Conservation (phyloP, 2,329 filamentous ascomycete genomes). For the Shiraia sp. region DNA sequence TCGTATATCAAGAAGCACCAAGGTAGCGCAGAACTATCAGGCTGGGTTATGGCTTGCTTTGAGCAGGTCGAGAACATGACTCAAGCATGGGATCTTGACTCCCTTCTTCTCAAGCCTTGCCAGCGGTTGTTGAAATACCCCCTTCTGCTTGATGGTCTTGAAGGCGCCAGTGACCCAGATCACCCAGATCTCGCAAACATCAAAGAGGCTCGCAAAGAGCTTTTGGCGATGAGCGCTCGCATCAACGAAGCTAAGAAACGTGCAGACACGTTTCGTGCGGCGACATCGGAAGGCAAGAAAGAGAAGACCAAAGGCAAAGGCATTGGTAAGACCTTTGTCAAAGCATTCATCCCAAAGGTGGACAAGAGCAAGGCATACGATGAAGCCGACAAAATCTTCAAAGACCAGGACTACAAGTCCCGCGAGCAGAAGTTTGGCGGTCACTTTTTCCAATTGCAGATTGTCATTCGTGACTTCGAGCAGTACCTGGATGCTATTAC, state of each 20-base stretch:
- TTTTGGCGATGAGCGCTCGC: constrained; percentile 62
- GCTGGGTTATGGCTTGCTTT: constrained; percentile 94
- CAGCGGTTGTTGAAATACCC: constrained; percentile 95
- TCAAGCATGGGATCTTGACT: constrained; percentile 91
- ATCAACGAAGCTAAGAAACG: constrained; percentile 98
- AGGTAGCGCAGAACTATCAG: constrained; percentile 60
- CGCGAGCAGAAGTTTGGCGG: constrained; percentile 86
- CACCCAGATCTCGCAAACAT: constrained; percentile 81
- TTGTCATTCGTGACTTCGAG: constrained; percentile 92
- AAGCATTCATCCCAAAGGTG: constrained; percentile 85
- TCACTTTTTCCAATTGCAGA: constrained; percentile 88
- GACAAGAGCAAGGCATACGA: constrained; percentile 80
- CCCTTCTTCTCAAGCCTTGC: constrained; percentile 94
- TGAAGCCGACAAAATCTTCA: constrained; percentile 64
- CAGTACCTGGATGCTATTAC: constrained; percentile 83
- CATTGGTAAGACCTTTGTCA: constrained; percentile 74
- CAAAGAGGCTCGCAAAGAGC: constrained; percentile 72
- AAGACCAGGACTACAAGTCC: constrained; percentile 80
- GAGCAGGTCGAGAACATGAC: constrained; percentile 91
- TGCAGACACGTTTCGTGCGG: constrained; percentile 72
- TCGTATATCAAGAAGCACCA: constrained; percentile 62
- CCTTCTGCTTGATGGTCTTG: constrained; percentile 77
- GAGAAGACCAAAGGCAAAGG: constrained; percentile 37
- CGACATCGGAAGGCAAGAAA: constrained; percentile 41
- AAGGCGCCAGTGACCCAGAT: constrained; percentile 76